Evolutionary conservation across 495 filamentous ascomycete genomes (phyloP).

Genomic region (Aspergillus asperescens): DNA sequence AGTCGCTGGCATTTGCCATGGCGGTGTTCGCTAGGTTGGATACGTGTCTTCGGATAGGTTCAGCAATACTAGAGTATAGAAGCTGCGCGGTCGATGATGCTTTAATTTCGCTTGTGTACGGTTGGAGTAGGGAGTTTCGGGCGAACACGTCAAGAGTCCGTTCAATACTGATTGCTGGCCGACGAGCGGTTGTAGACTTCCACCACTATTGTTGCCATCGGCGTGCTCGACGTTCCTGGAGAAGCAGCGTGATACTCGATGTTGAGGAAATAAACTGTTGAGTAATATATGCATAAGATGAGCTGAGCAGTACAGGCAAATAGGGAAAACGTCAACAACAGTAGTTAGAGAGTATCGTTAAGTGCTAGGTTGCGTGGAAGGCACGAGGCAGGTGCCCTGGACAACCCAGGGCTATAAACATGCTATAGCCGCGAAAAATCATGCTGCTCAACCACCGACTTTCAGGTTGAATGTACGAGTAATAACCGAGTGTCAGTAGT

Average conservation of each 20-base stretch:
- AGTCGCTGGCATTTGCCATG: slow-evolving; percentile 9
- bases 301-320: background rate
- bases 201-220: background rate
- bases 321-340: background rate
- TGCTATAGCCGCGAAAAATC: background rate
- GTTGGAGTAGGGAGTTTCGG: background rate
- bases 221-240: background rate
- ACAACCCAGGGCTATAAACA: background rate
- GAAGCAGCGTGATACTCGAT: slow-evolving; percentile 14
- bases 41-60: background rate
- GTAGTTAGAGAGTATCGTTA: background rate
- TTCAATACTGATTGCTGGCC: background rate
- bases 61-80: background rate
- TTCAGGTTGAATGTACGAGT: background rate
- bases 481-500: background rate
- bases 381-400: slow-evolving; percentile 8
- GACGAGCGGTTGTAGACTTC: background rate
- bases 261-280: slow-evolving; percentile 22
- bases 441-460: background rate
- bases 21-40: background rate
- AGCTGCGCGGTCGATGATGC: background rate
- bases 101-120: background rate
- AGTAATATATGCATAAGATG: background rate
- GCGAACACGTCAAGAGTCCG: background rate
- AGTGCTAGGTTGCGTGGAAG: background rate